phyloP scores from a whole-genome alignment of 2,329 filamentous ascomycete genomes.

The Dothideomycetes sp. region DNA sequence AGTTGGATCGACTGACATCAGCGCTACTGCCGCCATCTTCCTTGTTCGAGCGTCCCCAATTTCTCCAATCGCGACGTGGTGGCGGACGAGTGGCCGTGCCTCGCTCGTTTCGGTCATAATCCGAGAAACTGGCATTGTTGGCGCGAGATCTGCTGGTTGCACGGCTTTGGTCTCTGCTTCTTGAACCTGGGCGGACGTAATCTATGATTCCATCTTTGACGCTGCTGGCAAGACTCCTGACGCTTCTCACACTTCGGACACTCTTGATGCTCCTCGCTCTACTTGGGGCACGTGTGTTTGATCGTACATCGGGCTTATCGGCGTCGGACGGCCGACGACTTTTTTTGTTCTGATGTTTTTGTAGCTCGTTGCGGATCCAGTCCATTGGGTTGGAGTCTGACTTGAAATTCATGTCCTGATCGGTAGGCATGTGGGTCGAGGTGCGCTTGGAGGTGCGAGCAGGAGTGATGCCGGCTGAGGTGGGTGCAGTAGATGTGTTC shows the following conservation, averaged over 20 bases:
- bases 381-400: constrained; percentile 27
- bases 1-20: constrained; percentile 6
- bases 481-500: constrained; percentile 29
- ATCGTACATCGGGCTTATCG: background rate
- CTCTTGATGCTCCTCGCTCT: constrained; percentile 23
- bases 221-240: constrained; percentile 8
- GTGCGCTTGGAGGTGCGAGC: constrained; percentile 28
- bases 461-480: constrained; percentile 29
- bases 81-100: background rate
- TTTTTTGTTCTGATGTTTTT: constrained; percentile 20
- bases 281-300: constrained; percentile 14
- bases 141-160: background rate
- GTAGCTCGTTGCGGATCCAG: constrained; percentile 33
- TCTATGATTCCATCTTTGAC: constrained; percentile 7
- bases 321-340: background rate
- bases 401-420: constrained; percentile 19
- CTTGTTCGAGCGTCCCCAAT: constrained; percentile 5
- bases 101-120: background rate
- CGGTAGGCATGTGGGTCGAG: constrained; percentile 20
- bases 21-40: background rate
- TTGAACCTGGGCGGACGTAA: background rate
- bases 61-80: constrained; percentile 1
- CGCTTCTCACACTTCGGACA: constrained; percentile 12
- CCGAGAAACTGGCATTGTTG: background rate
- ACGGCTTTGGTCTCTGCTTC: background rate